Evolutionary conservation across 1,284 basidiomycete species (phyloP).

Genomic region (Albatrellus sp.): DNA sequence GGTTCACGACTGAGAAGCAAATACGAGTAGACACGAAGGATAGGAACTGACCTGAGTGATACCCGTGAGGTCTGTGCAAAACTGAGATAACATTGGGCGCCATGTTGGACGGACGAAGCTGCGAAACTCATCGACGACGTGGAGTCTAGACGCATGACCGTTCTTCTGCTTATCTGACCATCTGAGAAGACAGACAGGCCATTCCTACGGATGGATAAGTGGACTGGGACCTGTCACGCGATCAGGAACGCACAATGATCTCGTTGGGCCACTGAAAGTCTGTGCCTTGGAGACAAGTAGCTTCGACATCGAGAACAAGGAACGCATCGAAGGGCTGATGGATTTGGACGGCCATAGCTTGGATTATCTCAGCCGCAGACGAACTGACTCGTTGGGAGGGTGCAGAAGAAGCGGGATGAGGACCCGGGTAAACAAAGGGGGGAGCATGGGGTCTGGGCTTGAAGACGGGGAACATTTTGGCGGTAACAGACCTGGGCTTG

Average conservation of each 20-base stretch:
- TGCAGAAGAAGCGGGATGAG: neutral
- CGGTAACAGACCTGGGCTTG: neutral
- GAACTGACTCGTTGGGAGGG: neutral
- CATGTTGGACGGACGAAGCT: conserved; percentile 84
- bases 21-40: neutral
- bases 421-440: neutral
- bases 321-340: conserved; percentile 60
- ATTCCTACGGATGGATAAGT: conserved; percentile 42
- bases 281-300: conserved; percentile 61
- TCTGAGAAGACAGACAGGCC: conserved; percentile 76
- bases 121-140: conserved; percentile 71
- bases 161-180: conserved; percentile 60
- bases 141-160: conserved; percentile 43
- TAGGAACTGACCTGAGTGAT: conserved; percentile 68
- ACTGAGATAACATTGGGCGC: conserved; percentile 69
- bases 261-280: conserved; percentile 53
- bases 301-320: conserved; percentile 81
- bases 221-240: conserved; percentile 1
- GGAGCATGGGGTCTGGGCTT: neutral
- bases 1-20: neutral
- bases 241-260: conserved; percentile 62
- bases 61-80: conserved; percentile 82
- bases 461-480: neutral
- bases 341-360: conserved; percentile 2
- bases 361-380: too few relatives aligned